Conservation (phyloP, 208 protist species). For the Wallacemonas sp. region DNA sequence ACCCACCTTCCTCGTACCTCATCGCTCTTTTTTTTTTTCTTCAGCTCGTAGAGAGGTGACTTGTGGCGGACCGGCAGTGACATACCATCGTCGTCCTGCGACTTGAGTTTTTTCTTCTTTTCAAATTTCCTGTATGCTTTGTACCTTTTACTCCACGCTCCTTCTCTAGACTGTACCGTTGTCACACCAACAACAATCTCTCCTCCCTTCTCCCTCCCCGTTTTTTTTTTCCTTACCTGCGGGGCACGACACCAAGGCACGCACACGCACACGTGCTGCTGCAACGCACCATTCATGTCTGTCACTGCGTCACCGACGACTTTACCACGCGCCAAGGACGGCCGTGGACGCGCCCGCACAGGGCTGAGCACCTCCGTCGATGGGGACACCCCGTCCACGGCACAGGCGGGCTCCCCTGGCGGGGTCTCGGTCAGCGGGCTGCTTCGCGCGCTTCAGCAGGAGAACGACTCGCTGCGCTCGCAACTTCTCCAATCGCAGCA, state of each 20-base stretch:
- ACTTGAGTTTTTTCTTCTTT: no score
- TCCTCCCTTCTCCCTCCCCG: background rate
- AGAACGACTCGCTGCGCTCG: conserved; percentile 63
- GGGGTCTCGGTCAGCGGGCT: conserved; percentile 9
- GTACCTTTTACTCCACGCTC: no score
- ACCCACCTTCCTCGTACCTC: no score
- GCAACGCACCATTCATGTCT: background rate
- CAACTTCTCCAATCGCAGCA: conserved; percentile 44
- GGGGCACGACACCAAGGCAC: background rate
- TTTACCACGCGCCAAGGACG: background rate
- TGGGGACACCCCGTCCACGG: background rate
- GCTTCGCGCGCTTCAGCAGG: conserved; percentile 44
- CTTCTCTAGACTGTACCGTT: no score
- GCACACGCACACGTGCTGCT: background rate
- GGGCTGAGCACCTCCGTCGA: background rate
- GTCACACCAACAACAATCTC: no score
- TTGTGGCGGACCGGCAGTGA: no score
- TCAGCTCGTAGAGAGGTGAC: no score
- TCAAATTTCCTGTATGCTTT: no score
- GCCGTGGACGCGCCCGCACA: background rate
- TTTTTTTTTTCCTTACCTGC: background rate
- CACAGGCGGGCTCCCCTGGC: background rate
- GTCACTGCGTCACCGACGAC: background rate
- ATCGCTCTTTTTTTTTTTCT: no score
- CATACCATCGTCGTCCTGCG: no score